Percentiles rank a stretch among this genome's conserved stretches.
phyloP scores from a whole-genome alignment of 129 eudicot genomes.

The Flaveria linearis region DNA sequence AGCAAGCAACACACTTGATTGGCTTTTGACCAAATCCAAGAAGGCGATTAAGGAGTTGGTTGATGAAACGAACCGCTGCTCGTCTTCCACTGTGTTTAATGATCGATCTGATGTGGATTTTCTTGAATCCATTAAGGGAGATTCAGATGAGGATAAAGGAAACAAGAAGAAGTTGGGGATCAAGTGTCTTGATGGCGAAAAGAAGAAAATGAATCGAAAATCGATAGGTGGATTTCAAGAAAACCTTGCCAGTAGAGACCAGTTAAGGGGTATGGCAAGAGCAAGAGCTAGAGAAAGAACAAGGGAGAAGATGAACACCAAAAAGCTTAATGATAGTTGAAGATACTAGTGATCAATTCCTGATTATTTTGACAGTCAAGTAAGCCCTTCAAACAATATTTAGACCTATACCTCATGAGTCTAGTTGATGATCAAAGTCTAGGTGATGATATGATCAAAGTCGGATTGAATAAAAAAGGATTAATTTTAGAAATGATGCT shows the following conservation, averaged over 20 bases:
- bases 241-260: slow-evolving; percentile 36
- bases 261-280: slow-evolving; percentile 70
- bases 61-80: slow-evolving; percentile 22
- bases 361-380: background rate
- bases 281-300: slow-evolving; percentile 82
- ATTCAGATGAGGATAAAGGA: slow-evolving; percentile 13
- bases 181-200: slow-evolving; percentile 22
- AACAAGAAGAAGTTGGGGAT: slow-evolving; percentile 15
- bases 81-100: slow-evolving; percentile 8
- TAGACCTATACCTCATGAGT: background rate
- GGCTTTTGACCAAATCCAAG: slow-evolving; percentile 64
- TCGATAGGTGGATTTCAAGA: slow-evolving; percentile 3
- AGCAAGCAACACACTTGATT: slow-evolving; percentile 82
- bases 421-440: too few relatives aligned
- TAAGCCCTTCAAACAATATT: slow-evolving; percentile 3
- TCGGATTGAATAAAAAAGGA: background rate
- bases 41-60: slow-evolving; percentile 55
- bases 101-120: slow-evolving; percentile 23
- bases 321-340: too few relatives aligned
- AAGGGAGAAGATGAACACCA: slow-evolving; percentile 41
- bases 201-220: slow-evolving; percentile 16
- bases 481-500: too few relatives aligned
- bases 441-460: background rate
- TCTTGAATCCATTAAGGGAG: slow-evolving; percentile 29
- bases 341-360: too few relatives aligned